phyloP scores from a whole-genome alignment of 495 filamentous ascomycete genomes.

The Lepidopterella palustris region DNA sequence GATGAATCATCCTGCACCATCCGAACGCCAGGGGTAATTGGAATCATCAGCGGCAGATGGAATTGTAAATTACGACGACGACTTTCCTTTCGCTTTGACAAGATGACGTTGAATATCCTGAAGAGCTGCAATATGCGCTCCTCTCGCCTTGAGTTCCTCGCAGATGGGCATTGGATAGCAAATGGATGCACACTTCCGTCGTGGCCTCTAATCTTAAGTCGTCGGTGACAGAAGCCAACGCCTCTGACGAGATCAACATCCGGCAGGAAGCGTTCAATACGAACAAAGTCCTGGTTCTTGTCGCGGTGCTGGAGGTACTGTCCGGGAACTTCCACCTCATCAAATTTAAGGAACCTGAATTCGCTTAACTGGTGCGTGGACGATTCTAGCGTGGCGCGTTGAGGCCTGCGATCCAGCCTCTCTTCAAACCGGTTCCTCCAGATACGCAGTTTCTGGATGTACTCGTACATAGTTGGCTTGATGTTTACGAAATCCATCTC shows the following conservation, averaged over 20 bases:
- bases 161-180: slow-evolving; percentile 90
- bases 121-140: slow-evolving; percentile 96
- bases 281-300: slow-evolving; percentile 96
- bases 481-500: slow-evolving; percentile 90
- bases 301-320: slow-evolving; percentile 96
- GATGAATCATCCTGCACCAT: slow-evolving; percentile 92
- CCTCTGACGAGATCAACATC: slow-evolving; percentile 86
- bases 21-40: slow-evolving; percentile 84
- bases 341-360: slow-evolving; percentile 94
- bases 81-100: slow-evolving; percentile 88
- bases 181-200: slow-evolving; percentile 94
- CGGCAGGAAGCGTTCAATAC: slow-evolving; percentile 92
- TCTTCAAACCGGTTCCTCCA: slow-evolving; percentile 99
- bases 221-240: slow-evolving; percentile 80
- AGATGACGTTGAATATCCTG: slow-evolving; percentile 87
- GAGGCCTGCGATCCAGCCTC: slow-evolving; percentile 80
- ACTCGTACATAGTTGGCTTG: slow-evolving; percentile 93
- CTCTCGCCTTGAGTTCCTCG: slow-evolving; percentile 83
- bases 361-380: slow-evolving; percentile 89
- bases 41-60: slow-evolving; percentile 90
- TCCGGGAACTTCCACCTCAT: slow-evolving; percentile 95
- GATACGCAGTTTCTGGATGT: slow-evolving; percentile 91
- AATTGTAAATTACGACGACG: slow-evolving; percentile 91
- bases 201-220: slow-evolving; percentile 93
- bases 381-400: slow-evolving; percentile 63